Base-by-base conservation (phyloP, 768 basidiomycete genomes). In the Leccinum truebloodii region DNA sequence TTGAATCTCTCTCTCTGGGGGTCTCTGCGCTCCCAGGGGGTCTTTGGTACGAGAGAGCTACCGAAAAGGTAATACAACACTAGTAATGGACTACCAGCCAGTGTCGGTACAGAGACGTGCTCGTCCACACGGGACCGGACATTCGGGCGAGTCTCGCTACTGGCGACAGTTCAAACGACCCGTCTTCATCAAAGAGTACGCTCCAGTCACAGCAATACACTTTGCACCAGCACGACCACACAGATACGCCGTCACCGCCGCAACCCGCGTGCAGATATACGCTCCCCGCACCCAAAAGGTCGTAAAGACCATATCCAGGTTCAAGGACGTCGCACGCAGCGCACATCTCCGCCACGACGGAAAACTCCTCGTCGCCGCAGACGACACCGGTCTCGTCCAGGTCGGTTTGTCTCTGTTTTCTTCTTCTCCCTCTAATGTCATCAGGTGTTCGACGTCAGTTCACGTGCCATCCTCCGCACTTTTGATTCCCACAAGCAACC, bases 131-230 rank as follows among this genome's bases (percentile, higher is more conserved):
- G 71, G 84, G 8, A 76, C 83, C 8, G 88, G 83, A 66, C 89
- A 87, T 65, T 84, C 79, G 56, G 71, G 87, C 52, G 93, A 95
- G 74, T 90, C 90, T 3, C 80, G 89, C 64, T 86, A 91, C 73
- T 95, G 93, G 93, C 83, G 92, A 51, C 87, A 89, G 68, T 94
- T 90, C 76, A 92, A 87, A 65, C 82, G 90, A 60, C 93, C 93
- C 3, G 90, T 98, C 1, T 99, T 98, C 74, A 84, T 98, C 73
- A 98, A 97, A 76, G 94, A 98, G 79, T 96, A 96, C 72, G 94
- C 94, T 0, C 94, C 95, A 16, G 88, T 99, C 66, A 98, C 96
- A 57, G 92, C 92, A 16, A 82, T 99, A 34, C 93, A 98, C 72
- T 98, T 98, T 75, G 86, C 93, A 1, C 86, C 86, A 1, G 78